Base-by-base conservation (phyloP, 805 yeast genomes). In the Nakazawaea pomicola region DNA sequence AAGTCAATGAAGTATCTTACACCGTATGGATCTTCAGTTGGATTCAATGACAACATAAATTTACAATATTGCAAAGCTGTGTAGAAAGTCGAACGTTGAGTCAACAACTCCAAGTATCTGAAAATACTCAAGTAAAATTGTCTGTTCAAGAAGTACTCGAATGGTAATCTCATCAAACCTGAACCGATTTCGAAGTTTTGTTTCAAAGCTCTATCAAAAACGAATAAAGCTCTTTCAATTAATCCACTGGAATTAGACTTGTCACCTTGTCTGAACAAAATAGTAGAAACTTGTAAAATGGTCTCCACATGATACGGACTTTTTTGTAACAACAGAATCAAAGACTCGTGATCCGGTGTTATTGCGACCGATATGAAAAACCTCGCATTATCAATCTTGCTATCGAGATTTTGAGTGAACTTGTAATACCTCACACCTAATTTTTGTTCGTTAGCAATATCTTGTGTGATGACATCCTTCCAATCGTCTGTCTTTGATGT, bases 11-110 rank as follows among this genome's bases (percentile, higher is more conserved):
- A 84, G 53, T 82, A 81, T 47, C 95, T 70, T 10, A 83, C 88
- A 17, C 95, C 95, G 39, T 81, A 64, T 1, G 95, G 95, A 63
- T 89, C 96, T 43, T 82, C 85, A 2, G 78, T 70, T 1, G 95
- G 95, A 29, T 58, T 60, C 23, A 89, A 62, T 2, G 89, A 75
- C 47, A 84, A 65, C 36, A 88, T 64, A 5, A 81, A 65, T 55
- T 85, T 87, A 51, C 84, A 75, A 65, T 81, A 88, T 31, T 78
- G 76, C 32, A 85, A 70, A 0, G 95, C 95, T 0, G 96, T 88
- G 44, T 63, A 72, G 53, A 74, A 78, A 1, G 91, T 84, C 4
- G 95, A 85, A 52, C 86, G 74, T 51, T 83, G 88, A 2, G 88
- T 83, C 30, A 89, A 62, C 2, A 76, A 76, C 10, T 73, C 69